Evolutionary conservation across 176 grass and related monocot genomes (phyloP).

Genomic region (Miscanthus lutarioriparius): DNA sequence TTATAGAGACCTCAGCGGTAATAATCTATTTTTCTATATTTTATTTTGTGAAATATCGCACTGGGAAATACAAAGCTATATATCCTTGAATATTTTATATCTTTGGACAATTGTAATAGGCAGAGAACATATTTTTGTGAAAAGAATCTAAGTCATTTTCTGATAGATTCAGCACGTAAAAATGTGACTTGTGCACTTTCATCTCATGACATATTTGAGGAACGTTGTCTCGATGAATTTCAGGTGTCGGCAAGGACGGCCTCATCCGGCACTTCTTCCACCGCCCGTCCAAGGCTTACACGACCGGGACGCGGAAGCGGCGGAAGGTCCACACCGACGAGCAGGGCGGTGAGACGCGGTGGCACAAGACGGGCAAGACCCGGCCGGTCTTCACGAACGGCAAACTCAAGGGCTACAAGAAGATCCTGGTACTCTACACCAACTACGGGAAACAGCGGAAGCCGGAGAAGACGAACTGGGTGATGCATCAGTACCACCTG

Average conservation of each 20-base stretch:
- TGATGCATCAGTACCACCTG: constrained; percentile 99
- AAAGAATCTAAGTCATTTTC: too few species aligned
- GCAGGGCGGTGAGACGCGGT: constrained; percentile 90
- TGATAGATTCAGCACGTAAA: background rate
- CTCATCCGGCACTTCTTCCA: constrained; percentile 98
- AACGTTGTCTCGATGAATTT: background rate
- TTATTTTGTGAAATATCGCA: background rate
- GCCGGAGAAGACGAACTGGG: constrained; percentile 99
- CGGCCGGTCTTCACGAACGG: constrained; percentile 66
- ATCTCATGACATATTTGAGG: background rate
- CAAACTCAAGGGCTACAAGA: constrained; percentile 83
- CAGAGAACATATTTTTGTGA: background rate
- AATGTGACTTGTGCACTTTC: background rate
- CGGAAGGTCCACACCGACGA: constrained; percentile 94
- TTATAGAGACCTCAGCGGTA: background rate
- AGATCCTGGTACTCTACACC: constrained; percentile 98
- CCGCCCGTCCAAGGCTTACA: constrained; percentile 94
- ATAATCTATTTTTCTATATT: background rate
- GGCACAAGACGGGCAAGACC: constrained; percentile 99
- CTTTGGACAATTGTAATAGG: background rate
- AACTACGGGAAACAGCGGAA: constrained; percentile 99
- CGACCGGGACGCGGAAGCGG: constrained; percentile 88
- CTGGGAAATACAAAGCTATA: background rate
- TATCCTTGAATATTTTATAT: background rate
- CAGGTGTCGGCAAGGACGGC: constrained; percentile 88